Percentiles rank a stretch among this genome's conserved stretches.
Conservation (phyloP, 1,284 basidiomycete genomes). For the Coniferiporia sulphurascens region DNA sequence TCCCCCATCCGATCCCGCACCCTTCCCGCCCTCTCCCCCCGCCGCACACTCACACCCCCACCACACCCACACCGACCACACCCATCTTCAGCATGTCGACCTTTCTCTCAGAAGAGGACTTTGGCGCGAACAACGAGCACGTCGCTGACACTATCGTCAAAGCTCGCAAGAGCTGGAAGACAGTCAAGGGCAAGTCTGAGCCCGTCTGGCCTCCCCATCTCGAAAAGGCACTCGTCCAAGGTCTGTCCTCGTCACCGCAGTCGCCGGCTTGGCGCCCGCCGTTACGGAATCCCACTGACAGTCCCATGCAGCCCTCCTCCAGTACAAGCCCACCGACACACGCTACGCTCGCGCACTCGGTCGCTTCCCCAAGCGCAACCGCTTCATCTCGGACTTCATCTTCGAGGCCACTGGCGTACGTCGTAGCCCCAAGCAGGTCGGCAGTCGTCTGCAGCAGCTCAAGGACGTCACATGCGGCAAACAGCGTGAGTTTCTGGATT, state of each 20-base stretch:
- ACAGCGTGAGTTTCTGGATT: constrained; percentile 42
- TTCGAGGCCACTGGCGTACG: constrained; percentile 55
- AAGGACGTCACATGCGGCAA: constrained; percentile 63
- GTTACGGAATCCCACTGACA: neutral
- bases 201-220: constrained; percentile 73
- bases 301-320: constrained; percentile 36
- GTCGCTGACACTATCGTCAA: constrained; percentile 62
- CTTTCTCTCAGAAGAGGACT: neutral
- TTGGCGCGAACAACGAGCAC: constrained; percentile 26
- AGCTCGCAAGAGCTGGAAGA: constrained; percentile 70
- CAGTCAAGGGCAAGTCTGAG: constrained; percentile 58
- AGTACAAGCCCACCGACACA: constrained; percentile 63
- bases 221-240: constrained; percentile 70
- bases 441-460: constrained; percentile 67
- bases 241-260: constrained; percentile 30
- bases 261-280: neutral
- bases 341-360: constrained; percentile 64
- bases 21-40: too few relatives aligned
- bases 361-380: constrained; percentile 68
- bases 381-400: constrained; percentile 70
- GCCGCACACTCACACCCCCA: too few relatives aligned
- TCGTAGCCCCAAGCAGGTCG: constrained; percentile 68
- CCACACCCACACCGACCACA: too few relatives aligned
- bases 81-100: neutral
- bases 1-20: too few relatives aligned